These are phyloP conservation scores for Aphanoascus verrucosus DNA, from an alignment of 2,329 filamentous ascomycete genomes.

Conservation along the genomic window DNA sequence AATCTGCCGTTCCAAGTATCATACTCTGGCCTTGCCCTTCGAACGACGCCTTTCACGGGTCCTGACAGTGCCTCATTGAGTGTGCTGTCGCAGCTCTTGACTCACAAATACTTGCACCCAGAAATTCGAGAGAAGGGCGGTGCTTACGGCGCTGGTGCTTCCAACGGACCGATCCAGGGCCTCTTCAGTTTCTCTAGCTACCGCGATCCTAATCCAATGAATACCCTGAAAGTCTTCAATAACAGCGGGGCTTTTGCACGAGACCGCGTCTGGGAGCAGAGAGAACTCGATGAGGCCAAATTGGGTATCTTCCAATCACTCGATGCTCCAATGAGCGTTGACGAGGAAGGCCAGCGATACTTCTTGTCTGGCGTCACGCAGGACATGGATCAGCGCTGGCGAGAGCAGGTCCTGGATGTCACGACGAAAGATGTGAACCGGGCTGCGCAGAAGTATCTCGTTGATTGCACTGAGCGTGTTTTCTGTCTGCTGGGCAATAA, in stretches of 20 bases:
- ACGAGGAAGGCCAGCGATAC: slow-evolving; percentile 71
- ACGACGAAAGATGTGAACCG: slow-evolving; percentile 66
- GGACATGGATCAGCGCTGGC: slow-evolving; percentile 75
- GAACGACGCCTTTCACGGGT: slow-evolving; percentile 73
- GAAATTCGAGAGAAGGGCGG: slow-evolving; percentile 97
- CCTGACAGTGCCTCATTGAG: slow-evolving; percentile 68
- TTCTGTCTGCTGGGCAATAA: slow-evolving; percentile 70
- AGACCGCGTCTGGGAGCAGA: slow-evolving; percentile 67
- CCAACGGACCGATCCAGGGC: slow-evolving; percentile 66
- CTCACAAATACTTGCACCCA: slow-evolving; percentile 91
- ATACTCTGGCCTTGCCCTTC: slow-evolving; percentile 72
- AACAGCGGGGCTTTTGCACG: slow-evolving; percentile 73
- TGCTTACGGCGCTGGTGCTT: slow-evolving; percentile 87
- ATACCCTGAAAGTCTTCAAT: slow-evolving; percentile 74
- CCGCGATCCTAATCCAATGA: slow-evolving; percentile 86
- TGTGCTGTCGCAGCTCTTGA: slow-evolving; percentile 81
- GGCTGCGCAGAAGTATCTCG: slow-evolving; percentile 71
- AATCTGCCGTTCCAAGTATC: slow-evolving; percentile 95
- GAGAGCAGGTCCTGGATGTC: slow-evolving; percentile 79
- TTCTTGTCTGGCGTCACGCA: slow-evolving; percentile 80
- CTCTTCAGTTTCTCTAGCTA: slow-evolving; percentile 94
- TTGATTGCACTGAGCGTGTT: slow-evolving; percentile 53
- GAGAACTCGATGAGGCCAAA: slow-evolving; percentile 91
- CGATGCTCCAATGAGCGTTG: slow-evolving; percentile 80
- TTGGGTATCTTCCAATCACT: slow-evolving; percentile 85